A percentile compares a stretch with the other conserved stretches of the same genome.
Conservation (phyloP, 192 early-diverging fungal species). For the Dispira parvispora region DNA sequence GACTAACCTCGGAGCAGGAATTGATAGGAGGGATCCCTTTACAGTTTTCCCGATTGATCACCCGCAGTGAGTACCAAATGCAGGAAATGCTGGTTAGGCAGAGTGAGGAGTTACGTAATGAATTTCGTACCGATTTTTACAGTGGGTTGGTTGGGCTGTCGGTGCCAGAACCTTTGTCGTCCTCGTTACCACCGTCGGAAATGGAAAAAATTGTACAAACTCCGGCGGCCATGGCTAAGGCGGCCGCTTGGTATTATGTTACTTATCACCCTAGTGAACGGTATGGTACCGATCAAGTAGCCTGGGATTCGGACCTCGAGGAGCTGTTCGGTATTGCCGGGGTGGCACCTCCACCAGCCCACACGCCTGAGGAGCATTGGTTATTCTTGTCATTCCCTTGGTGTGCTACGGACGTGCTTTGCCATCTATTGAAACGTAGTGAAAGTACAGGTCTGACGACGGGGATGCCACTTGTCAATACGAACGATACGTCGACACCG, state of each 20-base stretch:
- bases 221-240: slow-evolving; percentile 17
- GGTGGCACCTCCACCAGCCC: neutral
- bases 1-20: slow-evolving; percentile 26
- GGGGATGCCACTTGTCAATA: too few species aligned
- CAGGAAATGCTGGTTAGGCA: slow-evolving; percentile 26
- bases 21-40: slow-evolving; percentile 21
- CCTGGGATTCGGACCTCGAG: neutral
- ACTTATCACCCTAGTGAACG: slow-evolving; percentile 35
- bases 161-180: neutral
- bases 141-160: slow-evolving; percentile 16
- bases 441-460: too few species aligned
- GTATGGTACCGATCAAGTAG: neutral
- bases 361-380: neutral
- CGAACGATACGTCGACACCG: too few species aligned
- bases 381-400: slow-evolving; percentile 4
- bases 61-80: slow-evolving; percentile 27
- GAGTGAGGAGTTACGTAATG: slow-evolving; percentile 16
- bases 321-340: too few species aligned
- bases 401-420: slow-evolving; percentile 1
- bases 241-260: slow-evolving; percentile 54
- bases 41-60: neutral
- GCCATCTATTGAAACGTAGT: neutral
- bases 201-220: neutral
- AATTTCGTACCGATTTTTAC: slow-evolving; percentile 31
- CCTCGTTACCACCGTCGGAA: too few species aligned